Evolutionary conservation across 768 basidiomycete species (phyloP), one percentile per base, ranked within the genome.

Genomic region (Boletus bicolor): DNA sequence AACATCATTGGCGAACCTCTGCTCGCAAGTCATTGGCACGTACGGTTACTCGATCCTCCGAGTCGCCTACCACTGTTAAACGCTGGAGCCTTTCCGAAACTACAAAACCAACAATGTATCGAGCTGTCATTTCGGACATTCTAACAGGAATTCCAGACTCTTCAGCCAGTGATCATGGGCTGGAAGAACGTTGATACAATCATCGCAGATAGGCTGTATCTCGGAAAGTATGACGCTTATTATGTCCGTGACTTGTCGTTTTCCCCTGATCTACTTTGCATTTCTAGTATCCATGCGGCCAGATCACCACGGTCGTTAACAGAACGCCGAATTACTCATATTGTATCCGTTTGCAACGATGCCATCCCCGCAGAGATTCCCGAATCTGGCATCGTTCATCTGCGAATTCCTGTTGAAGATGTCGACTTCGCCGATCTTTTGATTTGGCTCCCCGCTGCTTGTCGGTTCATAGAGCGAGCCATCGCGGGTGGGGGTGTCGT

Each of bases 251-350:
- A 46, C 54, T 54, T 64, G 59, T 58, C 59, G 59, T 58, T 59
- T 43, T 53, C 48, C 70, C 66, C 88, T 89, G 67, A 79, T 87
- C 59, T 72, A 76, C 49, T 43, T 48, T 43, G 30, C 57, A 42
- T 58, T 54, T 53, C 65, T 65, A 90, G 89, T 66, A 77, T 89
- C 63, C 76, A 79, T 62, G 85, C 88, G 49, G 88, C 89, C 32
- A 79, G 79, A 60, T 87, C 88, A 36, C 80, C 87, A 26, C 81
- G 87, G 67, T 81, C 84, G 52, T 76, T 90, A 70, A 78, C 82
- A 48, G 87, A 90, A 69, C 83, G 84, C 61, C 82, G 82, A 56
- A 86, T 92, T 57, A 89, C 87, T 6, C 90, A 92, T 71, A 83
- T 91, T 49, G 69, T 92, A 17, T 91, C 89, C 44, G 88, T 90